These are phyloP conservation scores for Akanthomyces dipterigenus DNA, from an alignment of 2,329 filamentous ascomycete genomes.

Conservation along the genomic window DNA sequence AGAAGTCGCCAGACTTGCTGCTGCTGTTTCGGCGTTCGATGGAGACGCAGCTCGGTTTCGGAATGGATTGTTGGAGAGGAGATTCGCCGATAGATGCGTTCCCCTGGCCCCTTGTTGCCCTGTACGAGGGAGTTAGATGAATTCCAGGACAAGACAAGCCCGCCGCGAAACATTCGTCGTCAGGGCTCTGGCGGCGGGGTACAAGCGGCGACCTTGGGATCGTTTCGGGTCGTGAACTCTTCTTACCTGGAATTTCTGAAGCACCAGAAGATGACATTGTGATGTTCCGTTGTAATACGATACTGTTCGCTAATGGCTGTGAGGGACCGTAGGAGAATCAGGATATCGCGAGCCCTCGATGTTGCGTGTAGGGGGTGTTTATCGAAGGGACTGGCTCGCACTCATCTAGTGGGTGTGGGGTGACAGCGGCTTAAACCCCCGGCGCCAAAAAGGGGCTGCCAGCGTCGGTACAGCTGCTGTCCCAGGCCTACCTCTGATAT, in stretches of 20 bases:
- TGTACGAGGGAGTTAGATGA: slow-evolving; percentile 4
- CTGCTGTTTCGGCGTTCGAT: slow-evolving; percentile 27
- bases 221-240: background rate
- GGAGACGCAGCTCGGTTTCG: slow-evolving; percentile 66
- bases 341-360: background rate
- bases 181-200: slow-evolving; percentile 3
- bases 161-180: slow-evolving; percentile 4
- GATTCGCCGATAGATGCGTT: slow-evolving; percentile 34
- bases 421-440: slow-evolving; percentile 3
- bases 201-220: background rate
- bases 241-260: slow-evolving; percentile 7
- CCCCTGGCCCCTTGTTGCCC: slow-evolving; percentile 7
- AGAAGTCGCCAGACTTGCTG: slow-evolving; percentile 39
- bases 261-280: slow-evolving; percentile 2
- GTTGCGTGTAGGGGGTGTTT: background rate
- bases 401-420: background rate
- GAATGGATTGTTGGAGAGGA: slow-evolving; percentile 78
- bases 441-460: slow-evolving; percentile 6
- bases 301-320: background rate
- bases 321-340: background rate
- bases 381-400: background rate
- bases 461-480: background rate
- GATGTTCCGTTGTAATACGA: background rate
- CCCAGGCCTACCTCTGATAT: background rate
- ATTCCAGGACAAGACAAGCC: background rate